Evolutionary conservation across 2,329 filamentous ascomycete genomes (phyloP).

Genomic region (Cladosporium sp.): DNA sequence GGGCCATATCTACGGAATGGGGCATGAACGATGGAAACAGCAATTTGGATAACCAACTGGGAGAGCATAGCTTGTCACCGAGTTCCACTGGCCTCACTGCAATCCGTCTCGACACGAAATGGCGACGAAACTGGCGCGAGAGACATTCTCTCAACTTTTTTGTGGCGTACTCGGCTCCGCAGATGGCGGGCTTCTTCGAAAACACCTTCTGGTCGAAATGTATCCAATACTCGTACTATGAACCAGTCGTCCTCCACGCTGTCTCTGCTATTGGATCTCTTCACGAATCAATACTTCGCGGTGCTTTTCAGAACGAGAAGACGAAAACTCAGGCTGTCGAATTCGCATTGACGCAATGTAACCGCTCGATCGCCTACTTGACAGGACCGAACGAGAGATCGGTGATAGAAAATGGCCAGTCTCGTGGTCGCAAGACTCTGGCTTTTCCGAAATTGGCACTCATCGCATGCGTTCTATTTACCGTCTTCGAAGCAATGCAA

Average conservation of each 20-base stretch:
- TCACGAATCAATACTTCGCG: conserved; percentile 38
- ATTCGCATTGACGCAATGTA: conserved; percentile 38
- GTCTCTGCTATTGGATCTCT: conserved; percentile 38
- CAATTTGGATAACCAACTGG: conserved; percentile 17
- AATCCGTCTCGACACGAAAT: conserved; percentile 34
- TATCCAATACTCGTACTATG: conserved; percentile 37
- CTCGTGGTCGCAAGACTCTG: conserved; percentile 14
- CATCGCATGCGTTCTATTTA: conserved; percentile 39
- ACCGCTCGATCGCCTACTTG: conserved; percentile 36
- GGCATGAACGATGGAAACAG: conserved; percentile 27
- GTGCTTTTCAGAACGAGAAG: conserved; percentile 35
- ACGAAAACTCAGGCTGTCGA: conserved; percentile 37
- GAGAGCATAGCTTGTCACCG: conserved; percentile 25
- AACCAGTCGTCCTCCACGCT: conserved; percentile 38
- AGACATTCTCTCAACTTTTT: conserved; percentile 39
- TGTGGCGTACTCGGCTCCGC: conserved; percentile 40
- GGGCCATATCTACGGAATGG: conserved; percentile 36
- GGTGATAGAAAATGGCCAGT: too few relatives aligned
- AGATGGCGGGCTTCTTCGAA: conserved; percentile 40
- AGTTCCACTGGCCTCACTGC: conserved; percentile 26
- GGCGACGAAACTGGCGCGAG: conserved; percentile 38
- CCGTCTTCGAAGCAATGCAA: conserved; percentile 40
- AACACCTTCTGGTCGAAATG: conserved; percentile 37
- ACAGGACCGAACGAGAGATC: conserved; percentile 28
- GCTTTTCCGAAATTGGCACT: conserved; percentile 34